These are phyloP conservation scores for Ophiostoma sp. DNA, from an alignment of 2,329 filamentous ascomycete genomes.

Conservation along the genomic window DNA sequence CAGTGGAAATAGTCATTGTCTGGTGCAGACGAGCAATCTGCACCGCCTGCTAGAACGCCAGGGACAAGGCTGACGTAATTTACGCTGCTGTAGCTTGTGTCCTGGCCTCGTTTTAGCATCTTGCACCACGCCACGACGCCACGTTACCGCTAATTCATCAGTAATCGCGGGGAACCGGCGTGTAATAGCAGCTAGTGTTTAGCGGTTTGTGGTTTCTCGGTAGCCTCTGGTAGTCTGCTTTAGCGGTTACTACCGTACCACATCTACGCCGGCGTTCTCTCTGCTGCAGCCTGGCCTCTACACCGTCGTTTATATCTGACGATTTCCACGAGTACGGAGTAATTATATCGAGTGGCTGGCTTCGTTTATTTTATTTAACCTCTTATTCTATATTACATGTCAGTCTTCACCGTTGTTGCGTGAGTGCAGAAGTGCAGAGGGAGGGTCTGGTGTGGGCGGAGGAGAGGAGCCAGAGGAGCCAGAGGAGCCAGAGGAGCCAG, in stretches of 20 bases:
- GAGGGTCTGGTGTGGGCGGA: neutral
- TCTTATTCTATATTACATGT: neutral
- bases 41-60: neutral
- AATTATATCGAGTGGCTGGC: neutral
- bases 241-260: neutral
- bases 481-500: neutral
- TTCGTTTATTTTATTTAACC: neutral
- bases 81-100: neutral
- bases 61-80: conserved; percentile 12
- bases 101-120: no score
- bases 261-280: conserved; percentile 2
- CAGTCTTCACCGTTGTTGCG: neutral
- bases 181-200: conserved; percentile 3
- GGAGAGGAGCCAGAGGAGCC: neutral
- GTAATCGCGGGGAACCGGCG: conserved; percentile 3
- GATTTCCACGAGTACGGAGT: neutral
- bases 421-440: no score
- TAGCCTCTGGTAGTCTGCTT: neutral
- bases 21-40: neutral
- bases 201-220: neutral
- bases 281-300: neutral
- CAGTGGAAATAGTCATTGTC: neutral
- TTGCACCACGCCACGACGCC: neutral
- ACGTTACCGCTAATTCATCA: neutral
- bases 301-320: neutral